Conservation (phyloP, 2,329 filamentous ascomycete genomes). For the Hypoxylon sp. region DNA sequence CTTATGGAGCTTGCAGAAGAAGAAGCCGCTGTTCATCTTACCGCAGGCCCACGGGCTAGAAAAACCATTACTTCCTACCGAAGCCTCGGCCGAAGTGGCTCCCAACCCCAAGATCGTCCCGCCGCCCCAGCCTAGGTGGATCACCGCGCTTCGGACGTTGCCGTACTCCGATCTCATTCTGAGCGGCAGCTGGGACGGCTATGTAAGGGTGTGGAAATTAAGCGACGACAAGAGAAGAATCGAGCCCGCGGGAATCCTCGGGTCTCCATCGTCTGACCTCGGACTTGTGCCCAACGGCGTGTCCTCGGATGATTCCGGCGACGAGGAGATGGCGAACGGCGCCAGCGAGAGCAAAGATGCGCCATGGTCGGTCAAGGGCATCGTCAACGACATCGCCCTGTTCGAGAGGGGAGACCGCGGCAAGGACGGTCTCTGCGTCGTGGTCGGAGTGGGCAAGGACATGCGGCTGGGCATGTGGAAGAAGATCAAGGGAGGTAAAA, state of each 20-base stretch:
- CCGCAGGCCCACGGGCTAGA: slow-evolving; percentile 88
- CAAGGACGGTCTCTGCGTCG: slow-evolving; percentile 81
- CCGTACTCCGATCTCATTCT: slow-evolving; percentile 92
- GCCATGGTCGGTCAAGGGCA: slow-evolving; percentile 68
- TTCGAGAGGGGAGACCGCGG: slow-evolving; percentile 86
- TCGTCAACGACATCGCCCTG: slow-evolving; percentile 89
- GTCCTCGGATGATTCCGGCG: slow-evolving; percentile 45
- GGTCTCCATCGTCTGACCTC: slow-evolving; percentile 48
- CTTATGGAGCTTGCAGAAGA: slow-evolving; percentile 88
- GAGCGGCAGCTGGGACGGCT: slow-evolving; percentile 94
- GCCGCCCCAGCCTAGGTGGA: slow-evolving; percentile 80
- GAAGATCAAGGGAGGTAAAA: slow-evolving; percentile 71
- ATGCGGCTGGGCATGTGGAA: slow-evolving; percentile 88
- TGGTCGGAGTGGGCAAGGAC: slow-evolving; percentile 88
- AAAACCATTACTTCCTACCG: slow-evolving; percentile 72
- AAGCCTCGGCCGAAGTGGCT: slow-evolving; percentile 78
- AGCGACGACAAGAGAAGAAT: slow-evolving; percentile 85
- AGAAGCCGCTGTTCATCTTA: slow-evolving; percentile 88
- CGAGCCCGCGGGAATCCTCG: slow-evolving; percentile 76
- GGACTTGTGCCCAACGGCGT: slow-evolving; percentile 42
- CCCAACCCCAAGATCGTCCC: slow-evolving; percentile 71
- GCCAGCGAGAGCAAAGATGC: slow-evolving; percentile 30
- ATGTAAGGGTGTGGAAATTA: slow-evolving; percentile 85
- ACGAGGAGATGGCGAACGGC: slow-evolving; percentile 42
- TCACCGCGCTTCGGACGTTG: slow-evolving; percentile 87